A percentile compares a stretch with the other conserved stretches of the same genome.
Conservation (phyloP, 306 rosid genomes). For the Cercis canadensis region DNA sequence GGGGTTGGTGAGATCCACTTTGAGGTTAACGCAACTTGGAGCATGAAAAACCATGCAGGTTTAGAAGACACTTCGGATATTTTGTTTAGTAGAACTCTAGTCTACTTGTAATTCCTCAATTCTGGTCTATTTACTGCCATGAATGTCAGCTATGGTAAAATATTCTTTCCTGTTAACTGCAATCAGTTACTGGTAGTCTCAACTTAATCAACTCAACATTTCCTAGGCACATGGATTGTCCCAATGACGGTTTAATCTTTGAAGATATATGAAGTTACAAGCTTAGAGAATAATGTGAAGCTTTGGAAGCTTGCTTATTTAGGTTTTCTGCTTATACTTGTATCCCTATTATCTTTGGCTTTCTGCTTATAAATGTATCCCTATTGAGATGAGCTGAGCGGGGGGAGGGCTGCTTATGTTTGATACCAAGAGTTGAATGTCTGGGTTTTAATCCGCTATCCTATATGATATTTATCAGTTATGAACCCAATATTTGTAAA, state of each 20-base stretch:
- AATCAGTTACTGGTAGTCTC: neutral
- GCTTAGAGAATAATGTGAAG: too few relatives aligned
- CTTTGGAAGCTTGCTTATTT: neutral
- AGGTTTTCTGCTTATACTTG: neutral
- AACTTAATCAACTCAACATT: neutral
- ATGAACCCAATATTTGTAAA: neutral
- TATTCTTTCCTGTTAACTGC: neutral
- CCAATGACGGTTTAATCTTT: neutral
- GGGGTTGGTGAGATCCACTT: neutral
- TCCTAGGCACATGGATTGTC: neutral
- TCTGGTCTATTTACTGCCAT: constrained; percentile 1
- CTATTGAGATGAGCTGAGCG: too few relatives aligned
- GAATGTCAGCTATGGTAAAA: neutral
- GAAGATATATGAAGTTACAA: neutral
- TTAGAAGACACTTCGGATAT: neutral
- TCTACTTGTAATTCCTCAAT: neutral
- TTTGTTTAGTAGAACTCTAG: neutral
- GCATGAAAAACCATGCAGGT: neutral
- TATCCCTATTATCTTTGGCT: neutral
- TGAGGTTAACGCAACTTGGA: neutral
- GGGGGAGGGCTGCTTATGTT: neutral
- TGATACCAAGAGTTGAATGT: neutral
- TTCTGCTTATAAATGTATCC: neutral
- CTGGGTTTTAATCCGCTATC: neutral
- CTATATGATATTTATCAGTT: neutral